Percentiles rank a stretch among this genome's conserved stretches.
Conservation (phyloP, 805 yeast species). For the Martiniozyma abietophila region DNA sequence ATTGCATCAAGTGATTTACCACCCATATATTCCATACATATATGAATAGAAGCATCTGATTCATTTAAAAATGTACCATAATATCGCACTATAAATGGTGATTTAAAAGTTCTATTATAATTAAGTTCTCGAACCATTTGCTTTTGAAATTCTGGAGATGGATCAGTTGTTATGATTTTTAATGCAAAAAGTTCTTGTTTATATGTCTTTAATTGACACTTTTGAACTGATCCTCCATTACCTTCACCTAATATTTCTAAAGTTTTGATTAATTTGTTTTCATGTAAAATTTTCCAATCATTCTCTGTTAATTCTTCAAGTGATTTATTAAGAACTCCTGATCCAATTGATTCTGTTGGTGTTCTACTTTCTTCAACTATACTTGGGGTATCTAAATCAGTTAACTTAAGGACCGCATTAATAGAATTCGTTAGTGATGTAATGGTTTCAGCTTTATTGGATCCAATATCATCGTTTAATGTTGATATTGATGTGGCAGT, state of each 20-base stretch:
- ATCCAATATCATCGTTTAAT: constrained; percentile 7
- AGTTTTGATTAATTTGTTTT: constrained; percentile 53
- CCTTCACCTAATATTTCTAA: constrained; percentile 84
- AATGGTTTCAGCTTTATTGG: too few species aligned
- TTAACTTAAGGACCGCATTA: constrained; percentile 3
- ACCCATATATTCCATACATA: constrained; percentile 97
- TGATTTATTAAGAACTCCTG: constrained; percentile 8
- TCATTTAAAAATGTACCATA: constrained; percentile 86
- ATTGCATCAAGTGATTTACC: constrained; percentile 87
- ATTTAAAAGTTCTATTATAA: constrained; percentile 72
- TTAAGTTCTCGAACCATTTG: constrained; percentile 88
- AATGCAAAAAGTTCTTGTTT: constrained; percentile 65
- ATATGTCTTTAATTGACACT: constrained; percentile 57
- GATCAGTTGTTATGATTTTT: constrained; percentile 63
- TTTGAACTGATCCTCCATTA: constrained; percentile 81
- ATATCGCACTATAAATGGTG: constrained; percentile 81
- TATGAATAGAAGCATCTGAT: constrained; percentile 70
- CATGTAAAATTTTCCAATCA: constrained; percentile 63
- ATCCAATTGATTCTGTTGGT: constrained; percentile 3
- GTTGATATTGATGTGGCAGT: constrained; percentile 9
- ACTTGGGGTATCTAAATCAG: not conserved
- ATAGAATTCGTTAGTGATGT: constrained; percentile 6
- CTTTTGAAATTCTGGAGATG: constrained; percentile 78
- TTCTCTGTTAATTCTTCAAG: constrained; percentile 38
- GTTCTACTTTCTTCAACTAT: constrained; percentile 2